Percentiles rank a stretch among this genome's conserved stretches.
Evolutionary conservation across 192 early-diverging fungal species (phyloP).

Genomic region (Jimgerdemannia lactiflua): DNA sequence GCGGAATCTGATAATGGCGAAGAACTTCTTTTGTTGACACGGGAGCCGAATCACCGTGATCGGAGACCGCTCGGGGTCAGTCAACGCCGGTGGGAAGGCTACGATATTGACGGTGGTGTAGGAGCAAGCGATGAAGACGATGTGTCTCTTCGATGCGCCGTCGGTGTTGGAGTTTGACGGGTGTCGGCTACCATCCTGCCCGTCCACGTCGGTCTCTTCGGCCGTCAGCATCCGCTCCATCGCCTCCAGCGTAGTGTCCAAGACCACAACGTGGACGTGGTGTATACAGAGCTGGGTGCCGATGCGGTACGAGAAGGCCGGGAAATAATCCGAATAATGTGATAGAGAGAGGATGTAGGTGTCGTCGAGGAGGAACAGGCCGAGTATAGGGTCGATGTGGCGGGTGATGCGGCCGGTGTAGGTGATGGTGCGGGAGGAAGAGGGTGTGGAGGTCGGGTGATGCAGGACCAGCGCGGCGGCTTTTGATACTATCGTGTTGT

Average conservation of each 20-base stretch:
- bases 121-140: neutral
- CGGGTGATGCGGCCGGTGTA: neutral
- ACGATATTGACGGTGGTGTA: neutral
- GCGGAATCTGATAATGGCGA: neutral
- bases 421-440: neutral
- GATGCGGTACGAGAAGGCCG: neutral
- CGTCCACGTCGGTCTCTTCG: neutral
- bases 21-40: neutral
- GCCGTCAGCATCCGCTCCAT: neutral
- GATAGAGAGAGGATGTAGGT: neutral
- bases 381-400: neutral
- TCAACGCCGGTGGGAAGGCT: neutral
- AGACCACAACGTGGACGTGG: neutral
- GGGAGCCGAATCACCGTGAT: neutral
- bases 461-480: neutral
- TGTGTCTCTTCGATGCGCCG: neutral
- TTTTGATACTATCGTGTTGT: neutral
- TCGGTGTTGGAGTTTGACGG: neutral
- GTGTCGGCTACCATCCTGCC: neutral
- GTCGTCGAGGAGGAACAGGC: neutral
- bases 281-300: neutral
- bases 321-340: neutral
- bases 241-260: neutral
- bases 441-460: neutral
- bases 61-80: neutral